phyloP scores from a whole-genome alignment of 805 yeast species.

The Candida chilensis region DNA sequence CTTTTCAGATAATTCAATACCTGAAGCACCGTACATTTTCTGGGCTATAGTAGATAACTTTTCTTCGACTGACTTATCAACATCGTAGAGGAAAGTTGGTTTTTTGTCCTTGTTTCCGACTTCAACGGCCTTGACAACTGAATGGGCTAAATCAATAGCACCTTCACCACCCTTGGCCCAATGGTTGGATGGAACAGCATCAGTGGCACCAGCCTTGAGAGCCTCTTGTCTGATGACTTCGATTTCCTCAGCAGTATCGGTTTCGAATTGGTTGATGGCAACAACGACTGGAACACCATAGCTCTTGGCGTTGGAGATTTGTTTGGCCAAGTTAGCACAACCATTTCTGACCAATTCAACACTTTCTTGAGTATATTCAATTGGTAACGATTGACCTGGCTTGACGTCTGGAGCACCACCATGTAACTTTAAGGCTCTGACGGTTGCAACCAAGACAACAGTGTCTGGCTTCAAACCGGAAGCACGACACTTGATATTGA shows the following conservation, averaged over 20 bases:
- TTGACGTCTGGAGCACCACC: conserved; percentile 97
- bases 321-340: conserved; percentile 83
- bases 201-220: conserved; percentile 83
- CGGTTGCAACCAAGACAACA: conserved; percentile 91
- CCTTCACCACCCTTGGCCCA: conserved; percentile 97
- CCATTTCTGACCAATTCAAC: conserved; percentile 72
- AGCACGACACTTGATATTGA: conserved; percentile 91
- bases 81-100: conserved; percentile 56
- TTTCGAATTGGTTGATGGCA: conserved; percentile 81
- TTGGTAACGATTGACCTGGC: conserved; percentile 84
- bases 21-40: conserved; percentile 89
- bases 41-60: conserved; percentile 73
- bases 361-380: conserved; percentile 73
- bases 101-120: conserved; percentile 24
- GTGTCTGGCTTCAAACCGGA: conserved; percentile 84
- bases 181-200: conserved; percentile 85
- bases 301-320: conserved; percentile 73
- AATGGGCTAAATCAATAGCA: conserved; percentile 74
- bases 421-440: conserved; percentile 91
- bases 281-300: conserved; percentile 92
- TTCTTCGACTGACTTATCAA: conserved; percentile 65
- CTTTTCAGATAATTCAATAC: conserved; percentile 70
- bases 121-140: conserved; percentile 66
- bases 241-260: conserved; percentile 77
- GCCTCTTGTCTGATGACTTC: conserved; percentile 75